These are phyloP conservation scores for Chrysosporium queenslandicum DNA, from an alignment of 2,329 filamentous ascomycete genomes.

Conservation along the genomic window DNA sequence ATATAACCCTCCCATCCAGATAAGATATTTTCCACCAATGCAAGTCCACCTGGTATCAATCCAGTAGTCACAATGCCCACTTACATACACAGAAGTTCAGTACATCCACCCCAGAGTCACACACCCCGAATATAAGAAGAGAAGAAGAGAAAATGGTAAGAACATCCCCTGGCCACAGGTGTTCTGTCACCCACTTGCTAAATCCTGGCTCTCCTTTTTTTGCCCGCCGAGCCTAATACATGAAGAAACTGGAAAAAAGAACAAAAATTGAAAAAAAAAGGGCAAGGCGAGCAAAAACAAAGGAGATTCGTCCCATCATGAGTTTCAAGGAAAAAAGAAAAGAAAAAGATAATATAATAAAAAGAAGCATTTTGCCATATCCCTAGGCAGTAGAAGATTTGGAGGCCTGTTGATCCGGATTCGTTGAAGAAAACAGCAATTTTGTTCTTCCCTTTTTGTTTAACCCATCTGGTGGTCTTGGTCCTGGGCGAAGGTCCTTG, in stretches of 20 bases:
- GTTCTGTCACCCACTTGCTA: neutral
- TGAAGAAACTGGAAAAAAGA: neutral
- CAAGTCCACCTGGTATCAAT: neutral
- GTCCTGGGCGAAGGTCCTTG: neutral
- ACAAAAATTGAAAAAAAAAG: neutral
- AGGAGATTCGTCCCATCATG: conserved; percentile 1
- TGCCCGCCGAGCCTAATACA: neutral
- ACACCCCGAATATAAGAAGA: neutral
- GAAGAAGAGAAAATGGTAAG: neutral
- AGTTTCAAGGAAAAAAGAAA: no score
- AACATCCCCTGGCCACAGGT: neutral
- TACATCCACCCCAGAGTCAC: neutral
- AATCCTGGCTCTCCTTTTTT: neutral
- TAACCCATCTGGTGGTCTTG: neutral
- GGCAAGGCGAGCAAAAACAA: neutral
- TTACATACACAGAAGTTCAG: neutral
- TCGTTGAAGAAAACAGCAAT: neutral
- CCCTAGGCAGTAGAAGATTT: neutral
- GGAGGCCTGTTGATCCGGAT: conserved; percentile 2
- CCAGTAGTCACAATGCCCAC: neutral
- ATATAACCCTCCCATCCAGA: neutral
- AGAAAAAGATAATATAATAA: no score
- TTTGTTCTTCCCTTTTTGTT: neutral
- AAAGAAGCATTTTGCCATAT: neutral
- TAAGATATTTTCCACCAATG: neutral